Evolutionary conservation across 768 basidiomycete species (phyloP), one percentile per base, ranked within the genome.

Genomic region (Phaeolepiota aurea): DNA sequence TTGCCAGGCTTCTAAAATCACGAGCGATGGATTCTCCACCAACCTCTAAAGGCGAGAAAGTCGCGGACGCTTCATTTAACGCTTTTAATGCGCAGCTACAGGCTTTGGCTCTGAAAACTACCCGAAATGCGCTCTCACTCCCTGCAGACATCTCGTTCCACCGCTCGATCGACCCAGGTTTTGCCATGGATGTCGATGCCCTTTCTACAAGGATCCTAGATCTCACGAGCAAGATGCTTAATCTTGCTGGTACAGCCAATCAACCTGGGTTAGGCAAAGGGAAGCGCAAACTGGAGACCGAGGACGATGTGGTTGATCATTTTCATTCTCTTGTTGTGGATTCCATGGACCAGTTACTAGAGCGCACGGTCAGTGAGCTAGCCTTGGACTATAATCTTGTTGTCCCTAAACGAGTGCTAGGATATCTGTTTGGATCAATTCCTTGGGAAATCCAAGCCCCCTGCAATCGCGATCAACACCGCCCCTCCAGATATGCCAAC

Each of bases 131-230:
- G 0, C 74, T 74, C 1, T 62, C 64, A 1, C 65, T 89, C 2
- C 83, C 90, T 2, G 47, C 66, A 11, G 93, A 97, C 63, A 66
- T 98, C 42, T 62, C 70, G n/a, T 97, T 92, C 59, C 88, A 96
- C 61, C 82, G 88, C 16, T 87, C 92, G 2, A 76, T 98, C 46
- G 84, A 93, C 57, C 60, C 74, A 3, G 66, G 61, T 1, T 69
- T 96, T 40, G 83, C 82, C 1, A 66, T 66, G 40, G 75, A 80
- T 31, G 60, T 96, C 23, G 92, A 97, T 52, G 58, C 53, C 3
- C 73, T 86, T 41, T 82, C 87, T 0, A 60, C 70, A 12, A 69
- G 77, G 20, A 70, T 93, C 2, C 69, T 96, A 15, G 57, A 65
- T 5, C 51, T 91, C 15, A 75, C 82, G 1, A 83, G 85, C 54